Conservation (phyloP, 1,284 basidiomycete species). For the Boletellus deceptivus region DNA sequence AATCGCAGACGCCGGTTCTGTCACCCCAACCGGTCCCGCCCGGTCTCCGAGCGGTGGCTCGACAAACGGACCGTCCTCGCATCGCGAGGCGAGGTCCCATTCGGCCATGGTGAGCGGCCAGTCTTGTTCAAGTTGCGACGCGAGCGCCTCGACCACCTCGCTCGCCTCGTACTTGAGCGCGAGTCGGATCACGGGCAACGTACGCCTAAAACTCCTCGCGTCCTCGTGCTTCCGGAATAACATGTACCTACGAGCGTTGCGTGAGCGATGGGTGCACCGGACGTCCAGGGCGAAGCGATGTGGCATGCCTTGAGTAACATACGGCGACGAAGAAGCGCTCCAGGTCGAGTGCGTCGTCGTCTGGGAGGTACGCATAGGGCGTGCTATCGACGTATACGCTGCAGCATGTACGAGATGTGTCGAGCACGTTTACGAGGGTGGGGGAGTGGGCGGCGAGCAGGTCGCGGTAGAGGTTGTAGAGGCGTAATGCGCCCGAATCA, state of each 20-base stretch:
- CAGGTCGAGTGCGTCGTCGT: slow-evolving; percentile 6
- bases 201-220: neutral
- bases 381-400: neutral
- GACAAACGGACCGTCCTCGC: neutral
- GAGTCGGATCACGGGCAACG: slow-evolving; percentile 2
- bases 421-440: neutral
- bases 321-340: slow-evolving; percentile 6
- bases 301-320: slow-evolving; percentile 3
- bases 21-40: neutral
- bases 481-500: slow-evolving; percentile 3
- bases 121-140: slow-evolving; percentile 6
- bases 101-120: slow-evolving; percentile 3
- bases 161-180: slow-evolving; percentile 2
- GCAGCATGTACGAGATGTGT: neutral
- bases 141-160: slow-evolving; percentile 2
- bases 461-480: slow-evolving; percentile 8
- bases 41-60: neutral
- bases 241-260: too few relatives aligned
- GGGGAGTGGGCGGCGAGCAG: slow-evolving; percentile 2
- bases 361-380: slow-evolving; percentile 1
- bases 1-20: slow-evolving; percentile 1
- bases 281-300: neutral
- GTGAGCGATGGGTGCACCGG: too few relatives aligned
- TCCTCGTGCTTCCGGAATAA: neutral
- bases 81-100: slow-evolving; percentile 4